These are phyloP conservation scores for Aspergillus niger DNA, from an alignment of 2,329 filamentous ascomycete species.

Conservation along the genomic window DNA sequence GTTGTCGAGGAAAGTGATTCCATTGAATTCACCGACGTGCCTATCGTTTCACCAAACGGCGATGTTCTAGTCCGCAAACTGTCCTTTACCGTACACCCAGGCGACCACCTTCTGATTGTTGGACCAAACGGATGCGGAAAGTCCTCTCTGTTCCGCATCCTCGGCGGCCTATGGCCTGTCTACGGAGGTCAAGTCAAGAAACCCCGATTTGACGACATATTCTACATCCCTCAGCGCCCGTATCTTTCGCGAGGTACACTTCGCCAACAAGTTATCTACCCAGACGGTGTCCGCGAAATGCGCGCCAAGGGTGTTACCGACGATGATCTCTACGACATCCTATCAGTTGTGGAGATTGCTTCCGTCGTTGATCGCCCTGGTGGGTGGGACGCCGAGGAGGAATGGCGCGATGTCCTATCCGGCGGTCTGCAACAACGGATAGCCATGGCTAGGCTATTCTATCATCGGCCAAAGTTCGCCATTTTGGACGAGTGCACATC, in stretches of 20 bases:
- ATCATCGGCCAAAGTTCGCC: slow-evolving; percentile 88
- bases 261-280: slow-evolving; percentile 97
- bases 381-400: slow-evolving; percentile 90
- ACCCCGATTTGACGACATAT: slow-evolving; percentile 88
- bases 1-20: slow-evolving; percentile 77
- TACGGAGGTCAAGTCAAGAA: slow-evolving; percentile 94
- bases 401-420: slow-evolving; percentile 93
- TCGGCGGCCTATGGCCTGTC: slow-evolving; percentile 95
- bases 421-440: slow-evolving; percentile 93
- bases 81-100: slow-evolving; percentile 81
- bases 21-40: slow-evolving; percentile 84
- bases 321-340: slow-evolving; percentile 72
- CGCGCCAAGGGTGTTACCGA: slow-evolving; percentile 81
- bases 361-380: slow-evolving; percentile 76
- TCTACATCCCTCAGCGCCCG: slow-evolving; percentile 95
- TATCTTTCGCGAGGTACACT: slow-evolving; percentile 89
- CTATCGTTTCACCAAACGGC: slow-evolving; percentile 95
- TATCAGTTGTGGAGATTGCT: slow-evolving; percentile 79
- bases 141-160: slow-evolving; percentile 91
- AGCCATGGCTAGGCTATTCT: slow-evolving; percentile 93
- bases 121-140: slow-evolving; percentile 98
- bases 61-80: slow-evolving; percentile 85
- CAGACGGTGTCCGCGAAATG: slow-evolving; percentile 85
- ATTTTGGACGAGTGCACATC: slow-evolving; percentile 97
- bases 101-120: slow-evolving; percentile 90